Evolutionary conservation across 495 filamentous ascomycete genomes (phyloP).

Genomic region (Annulohypoxylon stygium): DNA sequence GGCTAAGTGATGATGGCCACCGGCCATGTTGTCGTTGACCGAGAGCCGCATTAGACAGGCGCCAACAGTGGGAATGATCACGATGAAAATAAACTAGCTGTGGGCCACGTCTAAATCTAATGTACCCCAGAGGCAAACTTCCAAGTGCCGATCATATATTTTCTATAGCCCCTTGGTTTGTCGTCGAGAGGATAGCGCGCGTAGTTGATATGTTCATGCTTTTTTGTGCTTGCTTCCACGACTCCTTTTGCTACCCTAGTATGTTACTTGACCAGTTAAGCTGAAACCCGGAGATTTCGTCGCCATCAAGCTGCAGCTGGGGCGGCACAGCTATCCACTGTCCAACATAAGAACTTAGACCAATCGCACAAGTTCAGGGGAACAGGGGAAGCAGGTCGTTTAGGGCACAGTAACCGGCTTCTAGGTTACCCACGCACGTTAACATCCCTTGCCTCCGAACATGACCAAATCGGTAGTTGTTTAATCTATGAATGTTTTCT

Average conservation of each 20-base stretch:
- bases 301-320: slow-evolving; percentile 1
- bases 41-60: background rate
- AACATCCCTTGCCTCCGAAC: background rate
- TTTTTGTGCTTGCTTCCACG: background rate
- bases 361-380: background rate
- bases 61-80: background rate
- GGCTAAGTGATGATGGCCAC: background rate
- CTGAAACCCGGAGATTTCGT: slow-evolving; percentile 9
- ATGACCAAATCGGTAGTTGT: too few relatives aligned
- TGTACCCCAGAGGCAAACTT: background rate
- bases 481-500: too few relatives aligned
- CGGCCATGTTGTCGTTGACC: background rate
- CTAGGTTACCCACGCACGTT: background rate
- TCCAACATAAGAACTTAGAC: background rate
- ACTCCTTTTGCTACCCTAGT: background rate
- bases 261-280: background rate
- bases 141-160: background rate
- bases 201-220: background rate
- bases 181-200: background rate
- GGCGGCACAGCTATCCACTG: background rate
- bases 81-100: background rate
- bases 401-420: background rate
- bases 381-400: background rate
- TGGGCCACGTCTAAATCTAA: background rate
- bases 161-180: background rate